phyloP scores from a whole-genome alignment of 2,329 filamentous ascomycete species.

The Diaporthe velutina region DNA sequence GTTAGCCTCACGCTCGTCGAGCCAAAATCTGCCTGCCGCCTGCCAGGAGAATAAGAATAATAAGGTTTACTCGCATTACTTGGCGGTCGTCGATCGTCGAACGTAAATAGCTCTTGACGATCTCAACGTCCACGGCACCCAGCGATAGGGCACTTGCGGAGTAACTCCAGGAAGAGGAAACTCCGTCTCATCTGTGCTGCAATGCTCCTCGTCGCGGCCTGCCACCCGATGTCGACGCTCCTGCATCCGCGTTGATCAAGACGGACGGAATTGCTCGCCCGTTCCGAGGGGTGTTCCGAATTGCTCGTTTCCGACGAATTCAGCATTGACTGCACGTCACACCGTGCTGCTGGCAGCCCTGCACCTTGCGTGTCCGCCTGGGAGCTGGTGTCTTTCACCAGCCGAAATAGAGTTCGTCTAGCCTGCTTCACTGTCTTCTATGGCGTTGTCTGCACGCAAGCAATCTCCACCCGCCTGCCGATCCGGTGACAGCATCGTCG shows the following conservation, averaged over 20 bases:
- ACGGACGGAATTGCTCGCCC: background rate
- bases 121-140: slow-evolving; percentile 21
- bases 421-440: slow-evolving; percentile 21
- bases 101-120: slow-evolving; percentile 25
- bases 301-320: slow-evolving; percentile 7
- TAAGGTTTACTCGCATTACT: slow-evolving; percentile 32
- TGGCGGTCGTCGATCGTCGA: slow-evolving; percentile 30
- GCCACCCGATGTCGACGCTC: slow-evolving; percentile 18
- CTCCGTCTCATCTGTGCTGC: slow-evolving; percentile 10
- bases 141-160: slow-evolving; percentile 14
- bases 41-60: slow-evolving; percentile 13
- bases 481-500: slow-evolving; percentile 21
- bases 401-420: slow-evolving; percentile 27
- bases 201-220: slow-evolving; percentile 12
- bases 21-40: slow-evolving; percentile 25
- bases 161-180: slow-evolving; percentile 14
- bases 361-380: slow-evolving; percentile 1
- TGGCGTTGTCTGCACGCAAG: background rate
- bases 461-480: slow-evolving; percentile 12
- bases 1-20: slow-evolving; percentile 4
- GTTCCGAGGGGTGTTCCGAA: slow-evolving; percentile 5
- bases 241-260: slow-evolving; percentile 6
- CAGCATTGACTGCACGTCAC: slow-evolving; percentile 28
- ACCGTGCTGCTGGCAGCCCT: slow-evolving; percentile 18
- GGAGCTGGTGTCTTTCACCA: slow-evolving; percentile 1